Evolutionary conservation across 1,284 basidiomycete species (phyloP).

Genomic region (Prillingera fragicola): DNA sequence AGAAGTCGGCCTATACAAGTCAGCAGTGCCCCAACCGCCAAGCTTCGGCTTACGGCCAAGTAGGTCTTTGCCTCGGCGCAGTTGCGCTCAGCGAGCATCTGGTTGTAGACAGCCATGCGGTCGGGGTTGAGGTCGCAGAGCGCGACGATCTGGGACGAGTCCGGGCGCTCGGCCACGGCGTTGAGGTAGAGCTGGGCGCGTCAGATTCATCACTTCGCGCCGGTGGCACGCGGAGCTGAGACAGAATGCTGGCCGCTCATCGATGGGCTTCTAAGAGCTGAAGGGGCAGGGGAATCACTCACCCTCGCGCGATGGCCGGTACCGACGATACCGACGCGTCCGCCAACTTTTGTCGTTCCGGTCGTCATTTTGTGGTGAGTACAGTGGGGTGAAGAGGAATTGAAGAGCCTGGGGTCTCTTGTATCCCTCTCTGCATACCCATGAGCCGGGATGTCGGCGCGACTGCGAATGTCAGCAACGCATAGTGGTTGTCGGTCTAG

Average conservation of each 20-base stretch:
- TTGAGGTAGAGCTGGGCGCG: slow-evolving; percentile 30
- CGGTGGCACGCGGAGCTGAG: no score
- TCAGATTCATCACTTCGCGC: not conserved
- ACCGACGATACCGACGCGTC: slow-evolving; percentile 39
- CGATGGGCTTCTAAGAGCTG: not conserved
- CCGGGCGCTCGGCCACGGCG: slow-evolving; percentile 28
- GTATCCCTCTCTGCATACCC: no score
- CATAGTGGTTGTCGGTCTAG: no score
- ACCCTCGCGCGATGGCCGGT: slow-evolving; percentile 41
- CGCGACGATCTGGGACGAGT: slow-evolving; percentile 47
- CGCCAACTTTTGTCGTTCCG: slow-evolving; percentile 22
- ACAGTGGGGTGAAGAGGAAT: not conserved
- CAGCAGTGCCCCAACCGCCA: slow-evolving; percentile 2
- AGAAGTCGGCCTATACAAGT: slow-evolving; percentile 45
- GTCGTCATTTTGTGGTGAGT: not conserved
- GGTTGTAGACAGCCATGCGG: slow-evolving; percentile 53
- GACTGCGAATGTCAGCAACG: no score
- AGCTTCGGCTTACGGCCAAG: slow-evolving; percentile 19
- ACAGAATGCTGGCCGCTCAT: not conserved
- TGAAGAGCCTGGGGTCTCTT: no score
- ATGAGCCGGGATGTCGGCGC: no score
- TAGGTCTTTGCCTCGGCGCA: slow-evolving; percentile 35
- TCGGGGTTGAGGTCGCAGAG: slow-evolving; percentile 54
- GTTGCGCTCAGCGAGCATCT: slow-evolving; percentile 48
- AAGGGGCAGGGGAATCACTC: slow-evolving; percentile 7